Evolutionary conservation across 441 rosid genomes (phyloP), one percentile per base, ranked within the genome.

Genomic region (Flueggea neowawraea): DNA sequence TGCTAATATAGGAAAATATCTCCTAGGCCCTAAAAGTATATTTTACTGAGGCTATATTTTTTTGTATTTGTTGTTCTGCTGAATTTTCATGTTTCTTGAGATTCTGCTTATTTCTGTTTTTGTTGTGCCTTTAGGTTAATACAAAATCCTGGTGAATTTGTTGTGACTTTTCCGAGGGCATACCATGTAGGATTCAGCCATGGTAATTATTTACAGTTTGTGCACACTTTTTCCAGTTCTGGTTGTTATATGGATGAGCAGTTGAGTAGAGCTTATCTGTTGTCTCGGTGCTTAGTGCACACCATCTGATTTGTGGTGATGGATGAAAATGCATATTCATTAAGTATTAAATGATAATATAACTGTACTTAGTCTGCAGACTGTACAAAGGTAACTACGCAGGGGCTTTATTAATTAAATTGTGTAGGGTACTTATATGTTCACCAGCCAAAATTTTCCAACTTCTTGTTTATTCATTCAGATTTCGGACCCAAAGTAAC

Each of bases 131-230:
- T 72, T 72, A 96, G 99, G 95, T 88, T 96, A 78, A 75, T 93
- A 70, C 98, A 93, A 79, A 81, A 87, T 80, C 97, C 97, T 62
- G 99, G 99, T 79, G 97, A 93, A 79, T 96, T 90, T 74, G 98
- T 96, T 61, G 98, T 93, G 82, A 96, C 99, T 63, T 96, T 93
- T 75, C 99, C 99, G 31, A 84, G 99, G 82, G 96, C 99, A 65
- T 96, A 96, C 78, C 99, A 96, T 79, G 88, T 85, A 69, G 99
- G 99, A 78, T 93, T 96, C 96, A 96, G 99, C 89, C 99, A 96
- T 15, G 98, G 99, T 96, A 90, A 85, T 74, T 72, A 68, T 73
- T 72, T 63, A 49, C 55, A 52, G 17, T 65, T 74, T 9, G 4
- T 47, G 12, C 50, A 1, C 12, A 47, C 50, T 4, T 47, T 47